These are phyloP conservation scores for Cyberlindnera bimundalis DNA, from an alignment of 805 yeast species.

Conservation along the genomic window DNA sequence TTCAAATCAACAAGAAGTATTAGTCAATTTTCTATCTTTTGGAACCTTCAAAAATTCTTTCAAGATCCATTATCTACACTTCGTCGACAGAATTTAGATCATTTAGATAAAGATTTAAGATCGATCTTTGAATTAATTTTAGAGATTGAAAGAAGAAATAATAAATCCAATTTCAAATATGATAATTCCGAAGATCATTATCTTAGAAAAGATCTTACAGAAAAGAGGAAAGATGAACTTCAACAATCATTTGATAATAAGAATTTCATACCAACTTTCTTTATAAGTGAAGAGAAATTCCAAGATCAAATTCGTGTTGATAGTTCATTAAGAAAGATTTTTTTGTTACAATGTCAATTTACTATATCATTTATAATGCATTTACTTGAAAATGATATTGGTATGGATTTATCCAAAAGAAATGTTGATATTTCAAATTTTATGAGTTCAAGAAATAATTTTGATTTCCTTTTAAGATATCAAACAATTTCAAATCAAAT, in stretches of 20 bases:
- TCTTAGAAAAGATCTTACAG: neutral
- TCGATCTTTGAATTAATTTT: neutral
- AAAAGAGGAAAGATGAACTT: conserved; percentile 6
- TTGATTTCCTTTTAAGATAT: neutral
- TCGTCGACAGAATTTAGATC: neutral
- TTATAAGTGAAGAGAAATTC: conserved; percentile 16
- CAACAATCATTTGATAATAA: conserved; percentile 14
- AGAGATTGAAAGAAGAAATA: neutral
- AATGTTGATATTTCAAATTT: neutral
- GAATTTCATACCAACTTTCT: conserved; percentile 18
- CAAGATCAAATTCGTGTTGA: conserved; percentile 18
- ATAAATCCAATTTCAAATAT: neutral
- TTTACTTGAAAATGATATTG: neutral
- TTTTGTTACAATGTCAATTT: conserved; percentile 14
- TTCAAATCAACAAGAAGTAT: neutral
- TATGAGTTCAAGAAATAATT: neutral
- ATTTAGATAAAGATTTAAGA: neutral
- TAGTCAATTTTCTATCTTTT: conserved; percentile 11
- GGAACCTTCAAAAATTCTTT: conserved; percentile 21
- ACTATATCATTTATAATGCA: neutral
- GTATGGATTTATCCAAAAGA: neutral
- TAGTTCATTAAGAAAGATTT: conserved; percentile 15
- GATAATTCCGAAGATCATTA: neutral
- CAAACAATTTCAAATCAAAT: neutral
- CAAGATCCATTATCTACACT: conserved; percentile 17